These are phyloP conservation scores for Curvularia sp. DNA, from an alignment of 2,329 filamentous ascomycete species.

Conservation along the genomic window DNA sequence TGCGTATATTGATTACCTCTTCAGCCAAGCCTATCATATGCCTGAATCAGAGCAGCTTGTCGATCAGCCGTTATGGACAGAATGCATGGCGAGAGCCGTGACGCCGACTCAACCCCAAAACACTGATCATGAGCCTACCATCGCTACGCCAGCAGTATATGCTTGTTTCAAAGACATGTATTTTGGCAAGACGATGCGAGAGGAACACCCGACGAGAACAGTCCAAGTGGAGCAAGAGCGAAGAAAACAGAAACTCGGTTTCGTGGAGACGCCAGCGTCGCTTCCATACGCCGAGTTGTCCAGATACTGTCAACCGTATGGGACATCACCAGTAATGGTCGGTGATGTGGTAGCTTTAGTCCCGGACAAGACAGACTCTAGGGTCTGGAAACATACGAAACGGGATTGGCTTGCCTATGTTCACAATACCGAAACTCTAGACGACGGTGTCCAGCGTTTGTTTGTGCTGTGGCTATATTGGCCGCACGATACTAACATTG, in stretches of 20 bases:
- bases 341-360: constrained; percentile 61
- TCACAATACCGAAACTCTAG: constrained; percentile 54
- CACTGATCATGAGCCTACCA: constrained; percentile 54
- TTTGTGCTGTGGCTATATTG: constrained; percentile 78
- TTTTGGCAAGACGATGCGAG: constrained; percentile 62
- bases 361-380: constrained; percentile 57
- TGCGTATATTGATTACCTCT: constrained; percentile 68
- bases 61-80: constrained; percentile 62
- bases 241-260: constrained; percentile 27
- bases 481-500: constrained; percentile 74
- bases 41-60: constrained; percentile 44
- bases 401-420: constrained; percentile 76
- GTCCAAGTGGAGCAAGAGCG: constrained; percentile 20
- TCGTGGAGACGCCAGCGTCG: constrained; percentile 18
- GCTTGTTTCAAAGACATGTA: constrained; percentile 69
- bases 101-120: constrained; percentile 27
- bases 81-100: constrained; percentile 45
- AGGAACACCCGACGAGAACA: constrained; percentile 11
- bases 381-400: constrained; percentile 62
- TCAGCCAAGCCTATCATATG: constrained; percentile 67
- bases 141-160: constrained; percentile 74
- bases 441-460: constrained; percentile 56
- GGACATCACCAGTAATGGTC: constrained; percentile 34
- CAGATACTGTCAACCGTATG: constrained; percentile 12
- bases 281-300: background rate